phyloP scores from a whole-genome alignment of 306 rosid genomes.

The Luffa acutangula region DNA sequence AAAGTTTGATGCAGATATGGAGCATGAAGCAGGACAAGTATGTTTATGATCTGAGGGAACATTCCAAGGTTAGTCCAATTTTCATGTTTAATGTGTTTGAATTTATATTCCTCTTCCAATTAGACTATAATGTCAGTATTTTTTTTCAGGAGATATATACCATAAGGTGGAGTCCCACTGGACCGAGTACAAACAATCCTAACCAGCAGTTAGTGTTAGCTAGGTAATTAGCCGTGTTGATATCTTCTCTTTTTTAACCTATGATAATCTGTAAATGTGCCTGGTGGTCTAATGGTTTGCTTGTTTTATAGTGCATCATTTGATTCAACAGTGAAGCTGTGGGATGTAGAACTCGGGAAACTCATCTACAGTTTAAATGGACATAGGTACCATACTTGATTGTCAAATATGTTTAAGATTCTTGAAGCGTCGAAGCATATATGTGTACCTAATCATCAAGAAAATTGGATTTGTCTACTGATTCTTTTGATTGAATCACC shows the following conservation, averaged over 20 bases:
- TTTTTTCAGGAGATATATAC: constrained; percentile 79
- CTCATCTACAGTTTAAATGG: constrained; percentile 67
- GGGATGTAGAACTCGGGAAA: constrained; percentile 84
- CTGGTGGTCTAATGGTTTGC: background rate
- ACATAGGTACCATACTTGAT: constrained; percentile 46
- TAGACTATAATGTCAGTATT: constrained; percentile 3
- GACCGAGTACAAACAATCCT: constrained; percentile 71
- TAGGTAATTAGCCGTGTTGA: constrained; percentile 37
- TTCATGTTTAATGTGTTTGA: background rate
- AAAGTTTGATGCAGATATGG: constrained; percentile 65
- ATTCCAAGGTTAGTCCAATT: constrained; percentile 51
- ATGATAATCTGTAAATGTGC: background rate
- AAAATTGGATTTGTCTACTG: background rate
- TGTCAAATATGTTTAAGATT: background rate
- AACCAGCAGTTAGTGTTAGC: constrained; percentile 75
- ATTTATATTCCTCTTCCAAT: constrained; percentile 1
- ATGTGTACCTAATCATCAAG: background rate
- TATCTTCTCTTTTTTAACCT: background rate
- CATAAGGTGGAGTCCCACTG: constrained; percentile 94
- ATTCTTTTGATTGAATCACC: constrained; percentile 3
- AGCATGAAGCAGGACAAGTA: constrained; percentile 75
- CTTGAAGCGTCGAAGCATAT: background rate
- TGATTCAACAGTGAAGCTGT: constrained; percentile 79
- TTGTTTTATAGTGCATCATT: constrained; percentile 66
- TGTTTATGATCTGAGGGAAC: constrained; percentile 83